Evolutionary conservation across 139 green algal species (phyloP).

Genomic region (Volvox africanus): DNA sequence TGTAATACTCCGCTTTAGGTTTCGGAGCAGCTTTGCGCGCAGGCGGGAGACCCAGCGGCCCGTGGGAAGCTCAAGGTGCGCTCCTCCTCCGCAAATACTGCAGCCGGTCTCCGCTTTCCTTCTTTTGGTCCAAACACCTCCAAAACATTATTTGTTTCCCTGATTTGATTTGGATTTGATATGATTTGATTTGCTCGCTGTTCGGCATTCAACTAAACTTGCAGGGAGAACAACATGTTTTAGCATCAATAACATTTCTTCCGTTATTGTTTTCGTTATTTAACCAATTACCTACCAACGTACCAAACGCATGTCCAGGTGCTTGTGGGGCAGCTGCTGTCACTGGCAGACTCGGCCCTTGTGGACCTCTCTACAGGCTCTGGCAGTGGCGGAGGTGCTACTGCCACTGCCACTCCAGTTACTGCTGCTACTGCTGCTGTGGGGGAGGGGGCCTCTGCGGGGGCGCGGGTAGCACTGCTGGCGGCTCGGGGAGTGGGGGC

Average conservation of each 20-base stretch:
- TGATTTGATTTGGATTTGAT: too few species aligned
- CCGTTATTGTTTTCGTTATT: too few species aligned
- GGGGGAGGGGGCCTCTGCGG: not conserved
- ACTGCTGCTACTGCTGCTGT: not conserved
- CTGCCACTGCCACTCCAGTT: not conserved
- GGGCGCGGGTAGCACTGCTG: not conserved
- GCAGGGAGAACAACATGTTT: too few species aligned
- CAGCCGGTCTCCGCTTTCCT: too few species aligned
- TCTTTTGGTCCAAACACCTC: too few species aligned
- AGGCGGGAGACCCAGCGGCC: not conserved
- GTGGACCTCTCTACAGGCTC: too few species aligned
- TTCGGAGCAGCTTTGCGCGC: constrained; percentile 15
- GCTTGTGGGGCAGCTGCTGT: constrained; percentile 13
- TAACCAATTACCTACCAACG: too few species aligned
- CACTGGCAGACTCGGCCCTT: not conserved
- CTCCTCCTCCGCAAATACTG: too few species aligned
- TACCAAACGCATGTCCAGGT: not conserved
- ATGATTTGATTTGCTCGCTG: too few species aligned
- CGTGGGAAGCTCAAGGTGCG: constrained; percentile 4
- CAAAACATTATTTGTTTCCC: too few species aligned
- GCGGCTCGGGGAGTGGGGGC: not conserved
- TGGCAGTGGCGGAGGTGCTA: not conserved
- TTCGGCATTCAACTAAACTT: too few species aligned
- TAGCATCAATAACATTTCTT: too few species aligned
- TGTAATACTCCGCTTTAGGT: not conserved